A percentile compares a stretch with the other conserved stretches of the same genome.
Conservation (phyloP, 2,329 filamentous ascomycete species). For the Aspergillus novoparasiticus region DNA sequence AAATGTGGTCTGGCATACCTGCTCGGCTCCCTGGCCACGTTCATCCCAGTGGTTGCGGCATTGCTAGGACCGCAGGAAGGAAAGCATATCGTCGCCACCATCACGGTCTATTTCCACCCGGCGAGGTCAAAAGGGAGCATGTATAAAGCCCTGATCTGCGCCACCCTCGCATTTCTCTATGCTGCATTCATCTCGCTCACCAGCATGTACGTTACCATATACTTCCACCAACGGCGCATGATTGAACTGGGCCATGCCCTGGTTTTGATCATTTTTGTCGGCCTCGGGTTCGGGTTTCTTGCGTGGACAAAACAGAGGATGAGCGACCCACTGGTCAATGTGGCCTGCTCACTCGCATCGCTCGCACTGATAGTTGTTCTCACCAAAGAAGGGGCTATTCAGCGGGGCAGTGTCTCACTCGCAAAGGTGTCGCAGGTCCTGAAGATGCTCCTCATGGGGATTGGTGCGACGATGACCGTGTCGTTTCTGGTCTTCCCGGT, state of each 20-base stretch:
- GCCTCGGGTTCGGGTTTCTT: constrained; percentile 81
- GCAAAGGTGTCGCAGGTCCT: constrained; percentile 80
- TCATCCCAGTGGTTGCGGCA: constrained; percentile 70
- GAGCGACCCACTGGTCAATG: constrained; percentile 78
- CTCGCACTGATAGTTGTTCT: constrained; percentile 87
- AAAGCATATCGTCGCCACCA: constrained; percentile 90
- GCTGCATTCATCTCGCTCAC: constrained; percentile 73
- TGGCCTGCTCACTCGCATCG: constrained; percentile 81
- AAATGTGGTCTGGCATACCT: constrained; percentile 92
- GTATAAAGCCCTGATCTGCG: constrained; percentile 79
- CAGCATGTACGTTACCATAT: constrained; percentile 85
- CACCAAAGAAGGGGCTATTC: constrained; percentile 87
- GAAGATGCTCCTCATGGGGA: constrained; percentile 79
- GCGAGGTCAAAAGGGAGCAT: constrained; percentile 87
- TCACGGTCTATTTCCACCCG: constrained; percentile 94
- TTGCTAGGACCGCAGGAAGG: constrained; percentile 83
- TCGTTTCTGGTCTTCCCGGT: constrained; percentile 78
- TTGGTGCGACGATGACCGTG: constrained; percentile 69
- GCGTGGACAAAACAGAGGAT: constrained; percentile 84
- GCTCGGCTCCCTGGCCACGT: constrained; percentile 82
- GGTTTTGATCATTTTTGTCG: constrained; percentile 80
- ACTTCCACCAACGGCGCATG: constrained; percentile 67
- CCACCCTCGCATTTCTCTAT: constrained; percentile 76
- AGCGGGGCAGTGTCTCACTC: constrained; percentile 77
- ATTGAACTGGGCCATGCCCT: constrained; percentile 73